A percentile compares a stretch with the other conserved stretches of the same genome.
Evolutionary conservation across 1,139 yeast genomes (phyloP).

Genomic region (Saccharomyces pastorianus): DNA sequence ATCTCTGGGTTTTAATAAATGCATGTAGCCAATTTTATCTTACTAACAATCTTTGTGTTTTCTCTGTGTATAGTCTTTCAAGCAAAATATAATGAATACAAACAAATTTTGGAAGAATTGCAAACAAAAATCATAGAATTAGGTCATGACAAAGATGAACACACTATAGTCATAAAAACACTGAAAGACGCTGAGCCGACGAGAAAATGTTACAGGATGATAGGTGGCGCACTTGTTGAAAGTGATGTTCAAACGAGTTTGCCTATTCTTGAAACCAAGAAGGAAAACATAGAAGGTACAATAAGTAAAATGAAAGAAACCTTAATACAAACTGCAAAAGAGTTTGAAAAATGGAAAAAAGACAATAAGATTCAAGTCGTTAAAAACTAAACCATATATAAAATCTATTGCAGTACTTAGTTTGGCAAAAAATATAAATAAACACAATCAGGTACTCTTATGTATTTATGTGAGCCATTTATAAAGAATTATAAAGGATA

Average conservation of each 20-base stretch:
- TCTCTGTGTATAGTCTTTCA: conserved; percentile 38
- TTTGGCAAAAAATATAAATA: neutral
- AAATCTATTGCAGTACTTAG: neutral
- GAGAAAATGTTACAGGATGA: conserved; percentile 85
- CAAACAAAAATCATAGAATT: conserved; percentile 50
- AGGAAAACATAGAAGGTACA: conserved; percentile 38
- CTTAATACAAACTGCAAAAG: conserved; percentile 41
- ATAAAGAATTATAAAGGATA: neutral
- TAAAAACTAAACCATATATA: conserved; percentile 26
- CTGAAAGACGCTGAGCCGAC: conserved; percentile 40
- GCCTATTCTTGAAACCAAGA: conserved; percentile 57
- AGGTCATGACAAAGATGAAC: conserved; percentile 44
- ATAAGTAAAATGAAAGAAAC: conserved; percentile 41
- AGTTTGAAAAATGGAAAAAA: conserved; percentile 61
- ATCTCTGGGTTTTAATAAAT: no score
- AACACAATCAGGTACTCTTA: neutral
- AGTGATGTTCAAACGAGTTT: conserved; percentile 69
- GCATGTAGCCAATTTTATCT: neutral
- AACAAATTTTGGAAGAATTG: conserved; percentile 49
- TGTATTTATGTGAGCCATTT: neutral
- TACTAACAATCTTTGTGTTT: conserved; percentile 4
- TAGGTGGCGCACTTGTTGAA: conserved; percentile 87
- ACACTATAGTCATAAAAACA: conserved; percentile 48
- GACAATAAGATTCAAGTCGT: conserved; percentile 60
- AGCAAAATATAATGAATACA: conserved; percentile 52